A percentile compares a stretch with the other conserved stretches of the same genome.
Conservation (phyloP, 441 rosid genomes). For the Corymbia calophylla region DNA sequence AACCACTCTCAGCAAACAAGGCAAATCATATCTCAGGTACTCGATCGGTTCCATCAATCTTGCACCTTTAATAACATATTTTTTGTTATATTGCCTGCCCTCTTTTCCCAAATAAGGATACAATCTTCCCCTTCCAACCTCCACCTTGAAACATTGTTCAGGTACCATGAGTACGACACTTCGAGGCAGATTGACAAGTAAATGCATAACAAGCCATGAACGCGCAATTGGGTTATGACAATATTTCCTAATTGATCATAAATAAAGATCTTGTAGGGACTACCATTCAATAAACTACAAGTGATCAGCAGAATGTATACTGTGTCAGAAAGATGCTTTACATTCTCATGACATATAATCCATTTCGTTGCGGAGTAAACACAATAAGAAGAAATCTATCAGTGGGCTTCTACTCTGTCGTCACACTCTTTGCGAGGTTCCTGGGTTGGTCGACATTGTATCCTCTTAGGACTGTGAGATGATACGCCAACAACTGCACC, state of each 20-base stretch:
- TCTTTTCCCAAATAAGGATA: too few species aligned
- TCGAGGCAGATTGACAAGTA: fast-evolving
- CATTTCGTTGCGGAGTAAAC: background rate
- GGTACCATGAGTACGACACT: too few species aligned
- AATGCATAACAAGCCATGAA: fast-evolving
- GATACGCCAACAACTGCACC: constrained; percentile 86
- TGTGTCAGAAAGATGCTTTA: background rate
- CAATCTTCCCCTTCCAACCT: too few species aligned
- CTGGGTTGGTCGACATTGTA: constrained; percentile 93
- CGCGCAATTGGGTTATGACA: fast-evolving
- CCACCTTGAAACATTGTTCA: too few species aligned
- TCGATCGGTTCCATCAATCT: too few species aligned
- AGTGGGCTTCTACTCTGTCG: constrained; percentile 1
- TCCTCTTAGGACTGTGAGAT: constrained; percentile 86
- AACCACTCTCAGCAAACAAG: too few species aligned
- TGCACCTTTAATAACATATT: too few species aligned
- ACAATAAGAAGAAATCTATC: background rate
- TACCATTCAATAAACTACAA: background rate
- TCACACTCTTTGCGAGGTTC: constrained; percentile 91
- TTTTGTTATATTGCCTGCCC: fast-evolving
- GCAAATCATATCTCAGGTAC: too few species aligned
- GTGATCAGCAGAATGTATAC: background rate
- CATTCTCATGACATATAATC: background rate
- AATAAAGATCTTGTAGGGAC: background rate
- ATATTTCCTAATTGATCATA: background rate